Evolutionary conservation across 1,284 basidiomycete genomes (phyloP).

Genomic region (Rugosomyces carneus): DNA sequence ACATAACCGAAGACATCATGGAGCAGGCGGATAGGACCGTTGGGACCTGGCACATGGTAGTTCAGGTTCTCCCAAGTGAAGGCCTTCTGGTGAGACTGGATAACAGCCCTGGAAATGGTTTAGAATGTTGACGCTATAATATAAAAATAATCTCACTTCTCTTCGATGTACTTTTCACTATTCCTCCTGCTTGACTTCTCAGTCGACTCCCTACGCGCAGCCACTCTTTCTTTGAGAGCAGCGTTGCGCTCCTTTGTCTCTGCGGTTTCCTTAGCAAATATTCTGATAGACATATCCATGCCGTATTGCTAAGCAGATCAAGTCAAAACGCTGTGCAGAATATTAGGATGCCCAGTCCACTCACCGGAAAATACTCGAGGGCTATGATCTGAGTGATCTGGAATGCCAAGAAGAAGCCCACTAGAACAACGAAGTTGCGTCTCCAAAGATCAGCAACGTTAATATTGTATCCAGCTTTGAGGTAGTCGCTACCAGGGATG

Average conservation of each 20-base stretch:
- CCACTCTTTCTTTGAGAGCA: slow-evolving; percentile 49
- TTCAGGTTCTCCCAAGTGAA: slow-evolving; percentile 71
- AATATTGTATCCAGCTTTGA: slow-evolving; percentile 50
- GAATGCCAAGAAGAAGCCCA: slow-evolving; percentile 66
- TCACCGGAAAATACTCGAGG: slow-evolving; percentile 60
- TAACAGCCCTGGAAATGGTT: slow-evolving; percentile 6
- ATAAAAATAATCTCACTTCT: slow-evolving; percentile 4
- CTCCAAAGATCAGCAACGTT: slow-evolving; percentile 52
- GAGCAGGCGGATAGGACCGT: slow-evolving; percentile 64
- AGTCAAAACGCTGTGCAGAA: not conserved
- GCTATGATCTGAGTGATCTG: slow-evolving; percentile 54
- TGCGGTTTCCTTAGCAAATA: slow-evolving; percentile 67
- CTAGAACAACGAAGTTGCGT: slow-evolving; percentile 48
- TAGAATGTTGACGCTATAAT: not conserved
- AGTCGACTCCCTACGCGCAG: slow-evolving; percentile 23
- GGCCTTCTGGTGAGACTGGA: slow-evolving; percentile 36
- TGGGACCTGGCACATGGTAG: slow-evolving; percentile 71
- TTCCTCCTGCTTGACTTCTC: slow-evolving; percentile 25
- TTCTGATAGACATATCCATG: slow-evolving; percentile 41
- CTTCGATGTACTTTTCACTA: slow-evolving; percentile 7
- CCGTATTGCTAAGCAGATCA: slow-evolving; percentile 39
- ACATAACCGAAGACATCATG: slow-evolving; percentile 88
- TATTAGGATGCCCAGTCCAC: slow-evolving; percentile 16
- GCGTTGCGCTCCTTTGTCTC: slow-evolving; percentile 67
- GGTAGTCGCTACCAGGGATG: slow-evolving; percentile 52